These are phyloP conservation scores for Candida schatavii DNA, from an alignment of 805 yeast genomes.

Conservation along the genomic window DNA sequence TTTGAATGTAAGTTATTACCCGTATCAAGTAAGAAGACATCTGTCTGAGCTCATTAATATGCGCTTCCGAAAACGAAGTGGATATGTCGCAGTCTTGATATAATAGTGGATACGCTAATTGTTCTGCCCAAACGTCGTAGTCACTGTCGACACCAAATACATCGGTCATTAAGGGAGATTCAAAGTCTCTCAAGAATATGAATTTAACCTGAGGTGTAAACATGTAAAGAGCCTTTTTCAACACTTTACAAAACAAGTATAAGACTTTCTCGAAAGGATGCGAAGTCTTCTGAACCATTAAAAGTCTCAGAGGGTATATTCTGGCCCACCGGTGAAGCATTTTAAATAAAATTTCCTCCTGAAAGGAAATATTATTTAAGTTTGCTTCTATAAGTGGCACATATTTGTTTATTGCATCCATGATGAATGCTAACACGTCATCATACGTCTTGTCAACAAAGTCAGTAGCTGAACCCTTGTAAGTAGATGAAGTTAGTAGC, in stretches of 20 bases:
- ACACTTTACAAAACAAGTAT: slow-evolving; percentile 29
- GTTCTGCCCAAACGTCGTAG: slow-evolving; percentile 18
- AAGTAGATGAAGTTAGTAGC: slow-evolving; percentile 1
- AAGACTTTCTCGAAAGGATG: slow-evolving; percentile 32
- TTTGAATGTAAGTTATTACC: slow-evolving; percentile 26
- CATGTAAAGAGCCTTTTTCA: slow-evolving; percentile 33
- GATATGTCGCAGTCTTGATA: slow-evolving; percentile 12
- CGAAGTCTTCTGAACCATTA: slow-evolving; percentile 17
- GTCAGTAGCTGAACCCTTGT: slow-evolving; percentile 8
- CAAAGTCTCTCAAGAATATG: slow-evolving; percentile 39
- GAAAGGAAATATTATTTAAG: slow-evolving; percentile 24
- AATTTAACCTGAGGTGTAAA: slow-evolving; percentile 40
- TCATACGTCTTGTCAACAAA: slow-evolving; percentile 20
- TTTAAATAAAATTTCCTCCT: slow-evolving; percentile 31
- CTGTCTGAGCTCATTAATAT: slow-evolving; percentile 3
- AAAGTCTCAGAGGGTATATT: slow-evolving; percentile 29
- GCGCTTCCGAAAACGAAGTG: slow-evolving; percentile 3
- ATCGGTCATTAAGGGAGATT: slow-evolving; percentile 39
- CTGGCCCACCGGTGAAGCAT: slow-evolving; percentile 37
- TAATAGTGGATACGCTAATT: slow-evolving; percentile 18
- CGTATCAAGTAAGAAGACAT: slow-evolving; percentile 22
- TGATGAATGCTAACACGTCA: slow-evolving; percentile 22
- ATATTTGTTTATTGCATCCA: slow-evolving; percentile 22
- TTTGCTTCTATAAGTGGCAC: slow-evolving; percentile 24
- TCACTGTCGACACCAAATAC: slow-evolving; percentile 25